Evolutionary conservation across 345 rosid genomes (phyloP).

Genomic region (Hibiscus trionum): DNA sequence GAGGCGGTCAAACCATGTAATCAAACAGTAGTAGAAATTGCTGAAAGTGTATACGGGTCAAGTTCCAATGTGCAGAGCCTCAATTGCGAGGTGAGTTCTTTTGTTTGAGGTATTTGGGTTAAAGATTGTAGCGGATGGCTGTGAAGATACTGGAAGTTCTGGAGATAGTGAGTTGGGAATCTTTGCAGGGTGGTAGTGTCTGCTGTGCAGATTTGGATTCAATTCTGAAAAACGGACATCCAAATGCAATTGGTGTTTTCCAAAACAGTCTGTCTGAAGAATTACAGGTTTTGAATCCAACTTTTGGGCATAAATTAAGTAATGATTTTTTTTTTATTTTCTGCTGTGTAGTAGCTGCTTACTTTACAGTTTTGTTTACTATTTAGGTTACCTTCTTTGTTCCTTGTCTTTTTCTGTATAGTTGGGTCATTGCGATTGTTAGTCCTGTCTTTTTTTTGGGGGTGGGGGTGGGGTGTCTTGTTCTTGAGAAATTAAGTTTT

Average conservation of each 20-base stretch:
- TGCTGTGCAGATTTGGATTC: slow-evolving; percentile 28
- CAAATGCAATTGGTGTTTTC: slow-evolving; percentile 24
- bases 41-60: slow-evolving; percentile 26
- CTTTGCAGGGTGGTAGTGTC: slow-evolving; percentile 43
- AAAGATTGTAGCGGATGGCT: slow-evolving; percentile 29
- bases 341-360: background rate
- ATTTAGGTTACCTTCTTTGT: background rate
- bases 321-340: background rate
- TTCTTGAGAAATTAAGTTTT: background rate
- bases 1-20: slow-evolving; percentile 30
- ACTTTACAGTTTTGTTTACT: background rate
- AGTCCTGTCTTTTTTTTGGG: background rate
- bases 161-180: slow-evolving; percentile 37
- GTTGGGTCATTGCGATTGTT: slow-evolving; percentile 12
- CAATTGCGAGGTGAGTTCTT: slow-evolving; percentile 45
- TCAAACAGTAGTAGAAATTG: slow-evolving; percentile 30
- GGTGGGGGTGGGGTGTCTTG: background rate
- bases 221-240: slow-evolving; percentile 27
- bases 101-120: slow-evolving; percentile 33
- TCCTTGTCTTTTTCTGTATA: background rate
- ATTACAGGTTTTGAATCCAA: slow-evolving; percentile 42
- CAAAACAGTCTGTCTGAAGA: slow-evolving; percentile 39
- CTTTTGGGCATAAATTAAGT: slow-evolving; percentile 7
- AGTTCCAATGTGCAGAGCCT: slow-evolving; percentile 35
- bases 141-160: slow-evolving; percentile 20